Base-by-base conservation (phyloP, 108 stramenopile genomes). In the Nitzschia sp. region DNA sequence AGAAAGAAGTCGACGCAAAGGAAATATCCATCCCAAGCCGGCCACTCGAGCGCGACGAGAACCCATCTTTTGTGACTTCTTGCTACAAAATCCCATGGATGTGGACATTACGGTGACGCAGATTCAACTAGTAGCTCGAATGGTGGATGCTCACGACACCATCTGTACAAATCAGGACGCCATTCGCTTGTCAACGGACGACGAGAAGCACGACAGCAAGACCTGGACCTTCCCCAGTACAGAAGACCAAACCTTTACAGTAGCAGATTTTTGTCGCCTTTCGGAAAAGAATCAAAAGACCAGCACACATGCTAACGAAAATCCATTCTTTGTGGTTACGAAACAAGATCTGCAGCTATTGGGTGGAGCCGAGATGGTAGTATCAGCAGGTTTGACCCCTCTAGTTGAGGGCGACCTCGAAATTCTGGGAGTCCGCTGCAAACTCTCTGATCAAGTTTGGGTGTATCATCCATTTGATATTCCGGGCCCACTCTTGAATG, bases 311-410 rank as follows among this genome's bases (percentile, higher is more conserved):
- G 76, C 79, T 19, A 53, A 64, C 6, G 54, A 53, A 29, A 75
- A 80, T 41, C 86, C 92, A 1, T 88, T 73, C 44, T 94, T 94
- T 85, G 86, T 91, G 1, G 88, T 94, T 0, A 90, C 83, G 26
- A 91, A 90, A 67, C 54, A 60, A 36, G 45, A 46, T 19, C 15
- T 82, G 21, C 70, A 79, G 48, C 62, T 91, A 48, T 62, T 55
- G 36, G 69, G 85, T 6, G 77, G 75, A 30, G 77, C 66, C 2
- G 61, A 70, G 27, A 64, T 45, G 15, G 46, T 23, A 8, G 50
- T 90, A 19, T 80, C 87, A 0, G 53, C 83, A 0, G 73, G 89
- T 1, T 80, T 91, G 26, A 84, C 85, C 29, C 92, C 92, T 13
- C 73, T 93, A 21, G 78, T 80, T 19, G 69, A 86, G 58, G 93